phyloP scores from a whole-genome alignment of 805 yeast species.

The Teunomyces stri region DNA sequence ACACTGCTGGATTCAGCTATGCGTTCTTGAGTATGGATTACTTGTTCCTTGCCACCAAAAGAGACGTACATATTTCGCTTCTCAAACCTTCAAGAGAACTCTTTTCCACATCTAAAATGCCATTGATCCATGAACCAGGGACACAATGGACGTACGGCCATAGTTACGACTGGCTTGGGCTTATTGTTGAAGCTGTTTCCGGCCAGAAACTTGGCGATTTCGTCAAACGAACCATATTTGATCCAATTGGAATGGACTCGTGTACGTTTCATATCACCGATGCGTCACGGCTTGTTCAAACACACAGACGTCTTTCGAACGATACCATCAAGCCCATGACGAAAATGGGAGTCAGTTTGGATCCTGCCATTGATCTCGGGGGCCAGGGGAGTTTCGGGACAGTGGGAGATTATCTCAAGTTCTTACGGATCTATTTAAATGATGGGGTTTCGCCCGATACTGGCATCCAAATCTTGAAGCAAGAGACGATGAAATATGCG shows the following conservation, averaged over 20 bases:
- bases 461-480: slow-evolving; percentile 19
- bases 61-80: slow-evolving; percentile 6
- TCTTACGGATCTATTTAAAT: slow-evolving; percentile 38
- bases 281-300: neutral
- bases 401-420: slow-evolving; percentile 36
- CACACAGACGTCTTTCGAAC: neutral
- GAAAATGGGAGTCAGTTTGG: neutral
- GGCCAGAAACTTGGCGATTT: slow-evolving; percentile 32
- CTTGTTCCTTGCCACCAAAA: slow-evolving; percentile 10
- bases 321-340: neutral
- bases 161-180: slow-evolving; percentile 38
- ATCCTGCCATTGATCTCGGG: slow-evolving; percentile 37
- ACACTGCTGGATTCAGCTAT: slow-evolving; percentile 29
- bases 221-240: slow-evolving; percentile 28
- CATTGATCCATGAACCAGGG: slow-evolving; percentile 35
- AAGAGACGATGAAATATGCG: slow-evolving; percentile 31
- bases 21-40: slow-evolving; percentile 14
- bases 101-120: slow-evolving; percentile 14
- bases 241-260: slow-evolving; percentile 32
- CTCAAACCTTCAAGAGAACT: slow-evolving; percentile 10
- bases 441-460: slow-evolving; percentile 42
- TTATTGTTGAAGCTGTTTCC: slow-evolving; percentile 31
- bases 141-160: slow-evolving; percentile 37
- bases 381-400: slow-evolving; percentile 44
- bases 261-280: slow-evolving; percentile 9